Base-by-base conservation (phyloP, 257 asterid genomes). In the Solanum bulbocastanum region DNA sequence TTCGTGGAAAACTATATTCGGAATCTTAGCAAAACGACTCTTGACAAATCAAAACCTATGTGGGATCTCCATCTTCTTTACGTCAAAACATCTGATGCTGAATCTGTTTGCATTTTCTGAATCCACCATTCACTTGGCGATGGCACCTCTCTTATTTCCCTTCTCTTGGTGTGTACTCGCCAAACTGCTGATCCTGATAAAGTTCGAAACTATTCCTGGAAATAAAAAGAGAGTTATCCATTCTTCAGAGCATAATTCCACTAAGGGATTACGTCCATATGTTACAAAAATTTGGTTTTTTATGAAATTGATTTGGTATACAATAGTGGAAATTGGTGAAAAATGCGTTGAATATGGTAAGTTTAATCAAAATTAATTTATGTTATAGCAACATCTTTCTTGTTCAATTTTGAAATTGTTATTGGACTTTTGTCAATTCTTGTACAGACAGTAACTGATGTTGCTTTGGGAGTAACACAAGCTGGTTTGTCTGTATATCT, bases 41-140 rank as follows among this genome's bases (percentile, higher is more conserved):
- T 91, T 52, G 91, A 90, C 68, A 86, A 35, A 9, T 88, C 91
- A 2, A 90, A 83, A 73, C 91, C 92, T n/a, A 39, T 91, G 33
- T 91, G 93, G 93, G 91, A 90, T 2, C 88, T 91, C 75, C 92
- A 91, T 86, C 65, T 91, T 36, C 89, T 91, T 27, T 75, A 88
- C 56, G 23, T 90, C 18, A 78, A 87, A 46, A 86, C 91, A 22
- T 56, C 89, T 1, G 87, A 88, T 5, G 68, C 85, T 14, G 86
- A 75, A 32, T 86, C 85, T 30, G 37, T 87, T 10, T 87, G 86
- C 18, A 33, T 91, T 18, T 76, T 90, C 18, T 87, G 92, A 0
- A 73, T 90, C 76, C 93, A 91, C 39, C 93, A 91, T 30, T 88
- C 93, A 32, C 85, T 91, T 3, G 93, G 93, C 1, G 93, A 91